These are phyloP conservation scores for Cyclostephanos tholiformis DNA, from an alignment of 108 stramenopile genomes.

Conservation along the genomic window DNA sequence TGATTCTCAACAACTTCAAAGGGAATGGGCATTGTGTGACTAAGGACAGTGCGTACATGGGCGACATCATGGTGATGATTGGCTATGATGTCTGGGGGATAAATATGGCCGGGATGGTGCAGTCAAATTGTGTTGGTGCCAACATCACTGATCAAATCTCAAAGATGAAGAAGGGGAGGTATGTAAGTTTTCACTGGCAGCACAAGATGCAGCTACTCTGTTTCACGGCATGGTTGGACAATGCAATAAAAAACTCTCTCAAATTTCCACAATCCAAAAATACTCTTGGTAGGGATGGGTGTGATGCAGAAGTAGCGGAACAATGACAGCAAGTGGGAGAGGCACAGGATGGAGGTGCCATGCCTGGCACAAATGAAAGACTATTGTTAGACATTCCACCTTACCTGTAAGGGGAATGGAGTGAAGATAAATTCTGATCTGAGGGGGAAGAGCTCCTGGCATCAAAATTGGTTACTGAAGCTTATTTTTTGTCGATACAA, in stretches of 20 bases:
- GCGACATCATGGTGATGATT: slow-evolving; percentile 15
- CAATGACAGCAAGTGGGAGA: background rate
- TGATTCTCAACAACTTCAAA: slow-evolving; percentile 20
- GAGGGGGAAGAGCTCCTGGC: background rate
- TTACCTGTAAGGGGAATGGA: background rate
- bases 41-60: slow-evolving; percentile 7
- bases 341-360: too few species aligned
- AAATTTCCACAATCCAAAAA: background rate
- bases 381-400: slow-evolving; percentile 6
- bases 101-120: slow-evolving; percentile 15
- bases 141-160: background rate
- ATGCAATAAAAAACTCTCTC: background rate
- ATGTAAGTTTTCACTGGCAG: background rate
- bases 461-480: background rate
- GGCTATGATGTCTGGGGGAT: slow-evolving; percentile 15
- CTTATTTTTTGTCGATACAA: background rate
- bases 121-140: slow-evolving; percentile 6
- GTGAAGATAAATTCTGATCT: background rate
- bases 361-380: background rate
- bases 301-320: background rate
- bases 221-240: background rate
- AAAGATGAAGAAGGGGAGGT: too few species aligned
- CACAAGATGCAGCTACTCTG: background rate
- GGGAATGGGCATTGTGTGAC: background rate
- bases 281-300: background rate